Evolutionary conservation across 2,329 filamentous ascomycete genomes (phyloP).

Genomic region (Akanthomyces dipterigenus): DNA sequence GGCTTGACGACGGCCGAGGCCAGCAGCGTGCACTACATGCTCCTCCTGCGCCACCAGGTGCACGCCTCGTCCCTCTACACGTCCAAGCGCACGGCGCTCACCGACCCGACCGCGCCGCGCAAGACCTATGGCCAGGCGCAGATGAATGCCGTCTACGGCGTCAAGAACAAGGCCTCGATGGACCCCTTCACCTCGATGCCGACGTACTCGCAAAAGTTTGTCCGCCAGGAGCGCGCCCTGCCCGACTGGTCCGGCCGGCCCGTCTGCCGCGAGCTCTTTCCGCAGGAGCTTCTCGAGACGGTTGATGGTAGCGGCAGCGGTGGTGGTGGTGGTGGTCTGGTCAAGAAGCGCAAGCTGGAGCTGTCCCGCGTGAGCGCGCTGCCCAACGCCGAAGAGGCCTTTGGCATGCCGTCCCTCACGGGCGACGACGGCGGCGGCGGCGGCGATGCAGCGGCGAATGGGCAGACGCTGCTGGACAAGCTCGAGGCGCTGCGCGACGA

Average conservation of each 20-base stretch:
- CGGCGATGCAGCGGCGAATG: conserved; percentile 20
- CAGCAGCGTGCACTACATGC: conserved; percentile 42
- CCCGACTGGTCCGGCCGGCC: conserved; percentile 47
- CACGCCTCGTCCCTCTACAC: conserved; percentile 52
- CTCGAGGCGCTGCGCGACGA: conserved; percentile 43
- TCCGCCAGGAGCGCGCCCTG: conserved; percentile 43
- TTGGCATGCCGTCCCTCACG: conserved; percentile 29
- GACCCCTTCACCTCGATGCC: conserved; percentile 54
- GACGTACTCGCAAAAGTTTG: conserved; percentile 51
- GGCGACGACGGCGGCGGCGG: conserved; percentile 24
- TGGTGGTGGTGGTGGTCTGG: conserved; percentile 24
- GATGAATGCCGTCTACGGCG: conserved; percentile 48
- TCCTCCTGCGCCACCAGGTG: conserved; percentile 50
- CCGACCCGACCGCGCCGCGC: conserved; percentile 33
- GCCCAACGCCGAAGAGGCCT: conserved; percentile 45
- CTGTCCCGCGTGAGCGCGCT: conserved; percentile 41
- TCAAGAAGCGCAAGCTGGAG: conserved; percentile 39
- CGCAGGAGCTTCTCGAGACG: conserved; percentile 47
- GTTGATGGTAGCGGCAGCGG: conserved; percentile 41
- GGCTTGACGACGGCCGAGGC: conserved; percentile 38
- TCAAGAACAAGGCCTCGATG: conserved; percentile 47
- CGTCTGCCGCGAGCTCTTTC: conserved; percentile 48
- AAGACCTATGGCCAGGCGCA: conserved; percentile 51
- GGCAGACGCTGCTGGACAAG: conserved; percentile 35
- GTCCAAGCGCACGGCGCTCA: conserved; percentile 38